Evolutionary conservation across 495 filamentous ascomycete genomes (phyloP), one percentile per base, ranked within the genome.

Genomic region (Coniosporium apollinis): DNA sequence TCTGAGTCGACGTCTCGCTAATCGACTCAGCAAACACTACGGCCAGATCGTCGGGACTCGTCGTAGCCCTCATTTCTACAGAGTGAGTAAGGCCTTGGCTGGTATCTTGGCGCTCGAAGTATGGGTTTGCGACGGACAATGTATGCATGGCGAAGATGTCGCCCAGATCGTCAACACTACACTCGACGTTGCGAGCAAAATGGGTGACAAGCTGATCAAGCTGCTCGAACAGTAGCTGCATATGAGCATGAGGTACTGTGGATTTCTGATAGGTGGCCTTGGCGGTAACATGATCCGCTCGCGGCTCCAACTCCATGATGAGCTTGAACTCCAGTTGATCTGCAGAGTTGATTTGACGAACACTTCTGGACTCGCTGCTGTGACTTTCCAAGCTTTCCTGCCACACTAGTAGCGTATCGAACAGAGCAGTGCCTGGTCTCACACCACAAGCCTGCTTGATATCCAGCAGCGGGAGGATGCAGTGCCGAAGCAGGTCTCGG

Each of bases 261-360:
- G 65, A 49, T 5, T 55, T 26, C 34, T 74, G 57, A 45, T 65
- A 77, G 22, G 68, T 74, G 7, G 56, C 63, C 35, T 60, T 62
- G 5, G 64, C 46, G 22, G 43, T 38, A 16, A 76, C 24, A 26
- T 26, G 7, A 4, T 43, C 39, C 4, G 57, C 51, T 3, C 34
- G 39, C 0, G 82, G 82, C 43, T 77, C 71, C 18, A 85, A 54
- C 47, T 87, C 82, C 4, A 91, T 42, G 20, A 80, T 62, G 2
- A 89, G 52, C 19, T 70, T 70, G 33, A 80, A 82, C 46, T 87
- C 82, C 20, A 85, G 58, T 33, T 66, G 66, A 43, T 89, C 82
- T 8, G 56, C 59, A 31, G 67, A 66, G 33, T 61, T 62, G 2
- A 72, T 50, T 33, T 73, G 54, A 15, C 34, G 44, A 9, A 83